Evolutionary conservation across 2,329 filamentous ascomycete genomes (phyloP).

Genomic region (Teratosphaeria nubilosa): DNA sequence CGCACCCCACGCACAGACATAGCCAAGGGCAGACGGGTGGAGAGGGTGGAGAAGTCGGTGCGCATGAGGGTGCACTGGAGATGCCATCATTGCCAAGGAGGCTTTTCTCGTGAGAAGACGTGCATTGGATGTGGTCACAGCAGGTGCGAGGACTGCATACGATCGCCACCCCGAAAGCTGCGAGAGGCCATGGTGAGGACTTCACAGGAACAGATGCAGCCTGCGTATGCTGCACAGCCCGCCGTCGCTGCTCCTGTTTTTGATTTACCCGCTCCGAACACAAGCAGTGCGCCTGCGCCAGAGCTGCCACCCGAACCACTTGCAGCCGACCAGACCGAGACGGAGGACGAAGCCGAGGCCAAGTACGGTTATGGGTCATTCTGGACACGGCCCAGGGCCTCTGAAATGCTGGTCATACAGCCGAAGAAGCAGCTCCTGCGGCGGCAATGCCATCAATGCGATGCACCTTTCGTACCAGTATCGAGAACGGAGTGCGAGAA

Average conservation of each 20-base stretch:
- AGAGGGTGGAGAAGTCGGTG: constrained; percentile 52
- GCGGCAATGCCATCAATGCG: constrained; percentile 70
- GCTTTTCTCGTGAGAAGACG: constrained; percentile 61
- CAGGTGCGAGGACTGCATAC: constrained; percentile 70
- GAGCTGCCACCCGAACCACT: not conserved
- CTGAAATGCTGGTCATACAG: constrained; percentile 45
- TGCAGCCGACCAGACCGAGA: constrained; percentile 5
- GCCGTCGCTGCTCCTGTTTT: not conserved
- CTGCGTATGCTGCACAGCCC: not conserved
- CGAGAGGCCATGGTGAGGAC: constrained; percentile 40
- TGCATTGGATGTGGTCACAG: constrained; percentile 70
- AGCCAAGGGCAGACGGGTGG: constrained; percentile 20
- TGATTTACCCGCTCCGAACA: not conserved
- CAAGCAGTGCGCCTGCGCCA: not conserved
- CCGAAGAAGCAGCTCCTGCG: constrained; percentile 62
- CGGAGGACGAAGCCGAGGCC: constrained; percentile 3
- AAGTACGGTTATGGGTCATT: not conserved
- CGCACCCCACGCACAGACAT: constrained; percentile 6
- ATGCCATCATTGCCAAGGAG: constrained; percentile 71
- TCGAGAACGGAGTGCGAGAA: constrained; percentile 40
- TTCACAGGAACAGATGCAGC: constrained; percentile 27
- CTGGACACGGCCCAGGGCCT: constrained; percentile 10
- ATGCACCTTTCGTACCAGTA: constrained; percentile 2
- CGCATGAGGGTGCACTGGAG: constrained; percentile 67
- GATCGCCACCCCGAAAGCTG: constrained; percentile 58